These are phyloP conservation scores for Lepiota brunneoincarnata DNA, from an alignment of 768 basidiomycete genomes.

Conservation along the genomic window DNA sequence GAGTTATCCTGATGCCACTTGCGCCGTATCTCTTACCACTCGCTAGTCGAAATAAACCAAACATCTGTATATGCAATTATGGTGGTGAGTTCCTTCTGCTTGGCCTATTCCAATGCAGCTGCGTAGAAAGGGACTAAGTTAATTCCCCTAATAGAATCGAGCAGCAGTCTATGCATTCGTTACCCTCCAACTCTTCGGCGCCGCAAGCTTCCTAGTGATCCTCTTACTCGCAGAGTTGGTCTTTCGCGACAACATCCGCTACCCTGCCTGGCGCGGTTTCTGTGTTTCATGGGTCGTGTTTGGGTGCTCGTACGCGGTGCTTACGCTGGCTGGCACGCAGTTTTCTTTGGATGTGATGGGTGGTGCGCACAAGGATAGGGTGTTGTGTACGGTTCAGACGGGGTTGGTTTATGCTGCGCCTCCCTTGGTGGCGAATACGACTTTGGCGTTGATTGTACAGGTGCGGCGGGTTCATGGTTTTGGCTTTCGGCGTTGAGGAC, in stretches of 20 bases:
- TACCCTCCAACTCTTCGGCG: not conserved
- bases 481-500: not conserved
- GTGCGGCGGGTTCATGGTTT: not conserved
- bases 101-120: no score
- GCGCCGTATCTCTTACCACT: no score
- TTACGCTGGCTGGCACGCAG: not conserved
- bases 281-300: slow-evolving; percentile 3
- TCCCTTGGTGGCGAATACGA: not conserved
- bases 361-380: not conserved
- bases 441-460: slow-evolving; percentile 8
- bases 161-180: not conserved
- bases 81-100: no score
- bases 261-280: slow-evolving; percentile 5
- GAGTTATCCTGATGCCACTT: no score
- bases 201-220: not conserved
- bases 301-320: slow-evolving; percentile 1
- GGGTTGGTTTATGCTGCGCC: slow-evolving; percentile 7
- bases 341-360: not conserved
- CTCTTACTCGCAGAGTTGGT: not conserved
- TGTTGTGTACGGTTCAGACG: slow-evolving; percentile 2
- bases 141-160: not conserved
- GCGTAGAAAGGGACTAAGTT: no score
- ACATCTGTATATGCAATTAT: no score
- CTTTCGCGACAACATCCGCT: not conserved
- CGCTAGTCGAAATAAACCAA: no score